Conservation (phyloP, 441 rosid species). For the Erodium texanum region DNA sequence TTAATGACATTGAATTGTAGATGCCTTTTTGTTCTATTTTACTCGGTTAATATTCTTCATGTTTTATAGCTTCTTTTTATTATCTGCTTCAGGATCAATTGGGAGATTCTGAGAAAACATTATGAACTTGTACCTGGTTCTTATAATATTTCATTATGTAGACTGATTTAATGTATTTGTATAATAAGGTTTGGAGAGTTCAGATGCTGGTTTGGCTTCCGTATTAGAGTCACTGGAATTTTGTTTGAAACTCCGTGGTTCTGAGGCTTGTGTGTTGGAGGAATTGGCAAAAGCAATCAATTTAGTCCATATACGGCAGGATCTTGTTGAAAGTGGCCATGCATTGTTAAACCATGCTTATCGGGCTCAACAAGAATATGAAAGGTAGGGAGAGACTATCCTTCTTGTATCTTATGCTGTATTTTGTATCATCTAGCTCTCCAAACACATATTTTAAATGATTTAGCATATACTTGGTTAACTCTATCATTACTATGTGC, state of each 20-base stretch:
- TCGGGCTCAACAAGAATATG: constrained; percentile 75
- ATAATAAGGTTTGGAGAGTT: constrained; percentile 67
- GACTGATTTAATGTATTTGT: constrained; percentile 8
- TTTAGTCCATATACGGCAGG: constrained; percentile 67
- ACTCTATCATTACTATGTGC: too few species aligned
- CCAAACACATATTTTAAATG: too few species aligned
- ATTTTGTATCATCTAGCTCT: neutral
- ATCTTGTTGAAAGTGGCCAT: constrained; percentile 86
- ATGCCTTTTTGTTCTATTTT: neutral
- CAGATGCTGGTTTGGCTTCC: constrained; percentile 84
- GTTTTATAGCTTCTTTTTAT: neutral
- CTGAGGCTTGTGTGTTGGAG: constrained; percentile 85
- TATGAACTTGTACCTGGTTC: neutral
- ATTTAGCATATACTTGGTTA: too few species aligned
- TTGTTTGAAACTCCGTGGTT: constrained; percentile 84
- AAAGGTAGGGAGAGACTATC: constrained; percentile 46
- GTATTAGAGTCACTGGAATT: constrained; percentile 84
- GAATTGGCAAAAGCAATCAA: constrained; percentile 83
- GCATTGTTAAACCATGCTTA: constrained; percentile 67
- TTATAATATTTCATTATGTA: neutral
- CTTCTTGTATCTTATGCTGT: neutral
- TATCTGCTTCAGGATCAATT: neutral
- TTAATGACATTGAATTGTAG: neutral
- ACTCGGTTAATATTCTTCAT: neutral
- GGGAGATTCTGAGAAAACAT: neutral